A percentile compares a stretch with the other conserved stretches of the same genome.
Evolutionary conservation across 129 eudicot genomes (phyloP).

Genomic region (Centella asiatica): DNA sequence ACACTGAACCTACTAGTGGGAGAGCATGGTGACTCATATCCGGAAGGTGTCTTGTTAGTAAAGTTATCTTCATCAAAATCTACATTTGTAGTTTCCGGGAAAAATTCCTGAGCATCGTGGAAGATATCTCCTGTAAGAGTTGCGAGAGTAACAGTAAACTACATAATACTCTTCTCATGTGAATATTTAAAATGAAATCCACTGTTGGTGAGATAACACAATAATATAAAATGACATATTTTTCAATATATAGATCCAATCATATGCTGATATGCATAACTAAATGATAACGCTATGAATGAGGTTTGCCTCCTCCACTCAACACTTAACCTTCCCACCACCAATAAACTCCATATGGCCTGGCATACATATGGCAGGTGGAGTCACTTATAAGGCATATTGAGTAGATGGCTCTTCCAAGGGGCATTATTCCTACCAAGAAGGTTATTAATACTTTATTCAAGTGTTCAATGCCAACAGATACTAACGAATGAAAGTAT

Average conservation of each 20-base stretch:
- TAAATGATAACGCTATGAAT: too few species aligned
- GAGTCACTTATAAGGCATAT: too few species aligned
- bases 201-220: background rate
- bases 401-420: too few species aligned
- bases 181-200: background rate
- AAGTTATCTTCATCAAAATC: constrained; percentile 19
- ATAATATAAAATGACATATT: background rate
- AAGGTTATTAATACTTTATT: too few species aligned
- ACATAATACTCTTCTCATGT: background rate
- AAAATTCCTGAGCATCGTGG: constrained; percentile 60
- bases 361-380: too few species aligned
- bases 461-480: too few species aligned
- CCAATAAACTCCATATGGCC: background rate
- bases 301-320: background rate
- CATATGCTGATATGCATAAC: background rate
- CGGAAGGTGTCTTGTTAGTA: constrained; percentile 13
- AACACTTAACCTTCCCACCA: background rate
- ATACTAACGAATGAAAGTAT: too few species aligned
- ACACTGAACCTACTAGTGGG: constrained; percentile 29
- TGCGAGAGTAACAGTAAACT: background rate
- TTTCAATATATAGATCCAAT: too few species aligned
- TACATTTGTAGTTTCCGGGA: constrained; percentile 17
- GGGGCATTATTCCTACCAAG: too few species aligned
- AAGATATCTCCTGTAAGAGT: constrained; percentile 54
- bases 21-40: constrained; percentile 31